Base-by-base conservation (phyloP, 768 basidiomycete species). In the Leccinum variicolor region DNA sequence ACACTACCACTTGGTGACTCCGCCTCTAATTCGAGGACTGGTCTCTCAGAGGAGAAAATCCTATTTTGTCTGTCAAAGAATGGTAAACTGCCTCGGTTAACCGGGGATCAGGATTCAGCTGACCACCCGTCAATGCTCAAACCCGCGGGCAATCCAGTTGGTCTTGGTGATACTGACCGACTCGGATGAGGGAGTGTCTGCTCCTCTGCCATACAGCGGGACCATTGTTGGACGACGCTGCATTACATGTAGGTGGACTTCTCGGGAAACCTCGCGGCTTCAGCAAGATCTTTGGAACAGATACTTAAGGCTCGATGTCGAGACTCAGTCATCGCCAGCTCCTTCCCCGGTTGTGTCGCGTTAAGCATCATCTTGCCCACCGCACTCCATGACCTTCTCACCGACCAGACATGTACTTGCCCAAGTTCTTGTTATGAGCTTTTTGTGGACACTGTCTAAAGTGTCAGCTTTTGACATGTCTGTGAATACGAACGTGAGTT, bases 401-500 rank as follows among this genome's bases (percentile, higher is more conserved):
- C 19, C 26, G 21, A 59, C 39, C 17, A 39, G 33, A 25, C 19
- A 19, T 34, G 6, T 41, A 9, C 33, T 57, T 15, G 14, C 33
- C 15, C 47, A 36, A 14, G 25, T 49, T 3, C 36, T 63, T 13
- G 36, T 19, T 2, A n/a, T 48, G 1, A 13, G 53, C 28, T 55
- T 50, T 26, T 47, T 60, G 29, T 17, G 3, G 19, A 51, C 28
- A 11, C 2, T 59, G 19, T 55, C 57, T 2, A 39, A 52, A 34
- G 64, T 31, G 3, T 41, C 39, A 2, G 66, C 66, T 13, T 66
- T 68, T 47, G 26, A 48, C 56, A 52, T 67, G 21, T 50, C 54
- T 13, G 55, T 46, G 21, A 68, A 63, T 25, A 63, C 66, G 2
- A 67, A 67, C 31, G 66, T 67, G 50, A 57, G 66, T 63, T 11